Evolutionary conservation across 129 eudicot species (phyloP).

Genomic region (Chrysanthemum makinoi): DNA sequence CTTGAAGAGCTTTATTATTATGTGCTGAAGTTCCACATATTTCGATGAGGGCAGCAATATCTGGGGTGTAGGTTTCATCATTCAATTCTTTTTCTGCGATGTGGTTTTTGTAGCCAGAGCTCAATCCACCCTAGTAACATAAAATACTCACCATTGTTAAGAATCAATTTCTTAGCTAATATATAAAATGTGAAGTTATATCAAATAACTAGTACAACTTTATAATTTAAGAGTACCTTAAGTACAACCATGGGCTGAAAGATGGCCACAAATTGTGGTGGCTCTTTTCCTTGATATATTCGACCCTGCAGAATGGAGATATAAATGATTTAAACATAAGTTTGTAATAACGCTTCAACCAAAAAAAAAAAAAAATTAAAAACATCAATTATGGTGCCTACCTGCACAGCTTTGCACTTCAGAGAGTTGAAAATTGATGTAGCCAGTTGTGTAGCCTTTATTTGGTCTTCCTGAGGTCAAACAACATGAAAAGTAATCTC

Average conservation of each 20-base stretch:
- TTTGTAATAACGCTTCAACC: neutral
- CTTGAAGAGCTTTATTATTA: constrained; percentile 82
- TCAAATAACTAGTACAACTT: neutral
- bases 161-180: neutral
- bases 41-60: constrained; percentile 69
- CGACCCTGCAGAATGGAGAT: constrained; percentile 60
- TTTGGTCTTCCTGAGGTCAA: constrained; percentile 67
- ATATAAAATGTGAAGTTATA: constrained; percentile 7
- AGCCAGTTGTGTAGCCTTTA: constrained; percentile 59
- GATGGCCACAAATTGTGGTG: constrained; percentile 93
- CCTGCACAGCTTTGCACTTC: constrained; percentile 80
- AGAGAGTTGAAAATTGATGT: constrained; percentile 76
- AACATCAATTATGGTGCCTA: constrained; percentile 43
- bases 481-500: neutral
- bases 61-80: constrained; percentile 81
- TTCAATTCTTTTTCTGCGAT: constrained; percentile 77
- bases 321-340: constrained; percentile 11
- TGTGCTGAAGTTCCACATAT: constrained; percentile 90
- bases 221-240: constrained; percentile 53
- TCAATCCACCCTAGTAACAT: constrained; percentile 71
- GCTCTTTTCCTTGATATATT: constrained; percentile 89
- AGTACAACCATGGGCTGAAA: constrained; percentile 93
- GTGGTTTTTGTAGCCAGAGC: constrained; percentile 88
- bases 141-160: constrained; percentile 4
- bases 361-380: neutral